Evolutionary conservation across 1,284 basidiomycete genomes (phyloP).

Genomic region (Leccinum fallax): DNA sequence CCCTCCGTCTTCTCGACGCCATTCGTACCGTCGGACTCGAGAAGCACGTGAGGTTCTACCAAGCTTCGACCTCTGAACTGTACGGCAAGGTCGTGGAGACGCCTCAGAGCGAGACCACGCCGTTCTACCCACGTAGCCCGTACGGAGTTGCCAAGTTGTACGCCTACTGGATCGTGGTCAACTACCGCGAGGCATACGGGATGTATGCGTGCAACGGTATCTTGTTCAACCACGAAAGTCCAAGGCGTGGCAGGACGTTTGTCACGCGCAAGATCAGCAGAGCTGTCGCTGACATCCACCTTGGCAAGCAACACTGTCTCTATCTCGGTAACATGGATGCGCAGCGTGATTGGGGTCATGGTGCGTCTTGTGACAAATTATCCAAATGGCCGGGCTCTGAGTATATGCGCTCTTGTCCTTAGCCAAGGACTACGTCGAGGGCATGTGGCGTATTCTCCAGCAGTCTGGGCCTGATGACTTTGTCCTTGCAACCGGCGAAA

Average conservation of each 20-base stretch:
- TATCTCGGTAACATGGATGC: slow-evolving; percentile 92
- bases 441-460: slow-evolving; percentile 95
- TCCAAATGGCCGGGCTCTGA: slow-evolving; percentile 9
- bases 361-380: slow-evolving; percentile 42
- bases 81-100: slow-evolving; percentile 93
- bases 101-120: slow-evolving; percentile 89
- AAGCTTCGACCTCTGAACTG: slow-evolving; percentile 92
- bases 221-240: slow-evolving; percentile 94
- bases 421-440: slow-evolving; percentile 89
- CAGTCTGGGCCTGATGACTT: slow-evolving; percentile 82
- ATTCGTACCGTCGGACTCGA: slow-evolving; percentile 90
- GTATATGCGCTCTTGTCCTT: slow-evolving; percentile 4
- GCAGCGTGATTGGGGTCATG: slow-evolving; percentile 93
- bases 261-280: slow-evolving; percentile 92
- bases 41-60: slow-evolving; percentile 86
- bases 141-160: slow-evolving; percentile 93
- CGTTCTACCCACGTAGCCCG: slow-evolving; percentile 91
- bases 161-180: slow-evolving; percentile 87
- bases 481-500: slow-evolving; percentile 91
- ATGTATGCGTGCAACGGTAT: slow-evolving; percentile 94
- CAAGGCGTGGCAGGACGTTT: slow-evolving; percentile 87
- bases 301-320: slow-evolving; percentile 84
- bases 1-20: slow-evolving; percentile 88
- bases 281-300: slow-evolving; percentile 85
- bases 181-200: slow-evolving; percentile 90